These are phyloP conservation scores for Pleurotus platypus DNA, from an alignment of 768 basidiomycete genomes.

Conservation along the genomic window DNA sequence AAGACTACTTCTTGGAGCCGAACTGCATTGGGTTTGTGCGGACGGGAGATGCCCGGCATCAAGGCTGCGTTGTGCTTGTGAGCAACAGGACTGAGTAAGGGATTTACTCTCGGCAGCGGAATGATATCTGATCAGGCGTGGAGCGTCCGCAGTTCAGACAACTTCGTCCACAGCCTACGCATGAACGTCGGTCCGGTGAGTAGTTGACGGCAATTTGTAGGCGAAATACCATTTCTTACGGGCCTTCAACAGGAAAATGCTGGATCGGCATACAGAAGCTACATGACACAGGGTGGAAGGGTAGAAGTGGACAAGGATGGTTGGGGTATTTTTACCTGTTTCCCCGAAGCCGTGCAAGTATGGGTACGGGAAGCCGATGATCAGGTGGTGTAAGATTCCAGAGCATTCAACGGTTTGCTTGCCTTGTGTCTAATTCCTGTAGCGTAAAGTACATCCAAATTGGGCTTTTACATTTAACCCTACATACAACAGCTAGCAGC, in stretches of 20 bases:
- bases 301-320: slow-evolving; percentile 50
- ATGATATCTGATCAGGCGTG: slow-evolving; percentile 5
- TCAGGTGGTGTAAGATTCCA: not conserved
- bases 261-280: slow-evolving; percentile 40
- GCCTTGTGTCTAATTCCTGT: too few relatives aligned
- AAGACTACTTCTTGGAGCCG: slow-evolving; percentile 54
- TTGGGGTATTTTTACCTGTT: slow-evolving; percentile 65
- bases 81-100: slow-evolving; percentile 53
- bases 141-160: slow-evolving; percentile 20
- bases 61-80: slow-evolving; percentile 69
- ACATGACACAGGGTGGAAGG: slow-evolving; percentile 41
- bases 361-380: slow-evolving; percentile 36
- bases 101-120: not conserved
- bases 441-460: not conserved
- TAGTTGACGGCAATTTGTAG: slow-evolving; percentile 10
- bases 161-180: slow-evolving; percentile 42
- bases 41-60: slow-evolving; percentile 47
- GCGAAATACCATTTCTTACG: slow-evolving; percentile 6
- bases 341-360: slow-evolving; percentile 51
- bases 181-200: slow-evolving; percentile 68
- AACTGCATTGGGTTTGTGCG: slow-evolving; percentile 80
- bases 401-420: not conserved
- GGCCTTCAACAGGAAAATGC: slow-evolving; percentile 27
- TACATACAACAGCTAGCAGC: not conserved
- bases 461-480: not conserved